Evolutionary conservation across 768 basidiomycete genomes (phyloP), one percentile per base, ranked within the genome.

Genomic region (Mrakia blollopis): DNA sequence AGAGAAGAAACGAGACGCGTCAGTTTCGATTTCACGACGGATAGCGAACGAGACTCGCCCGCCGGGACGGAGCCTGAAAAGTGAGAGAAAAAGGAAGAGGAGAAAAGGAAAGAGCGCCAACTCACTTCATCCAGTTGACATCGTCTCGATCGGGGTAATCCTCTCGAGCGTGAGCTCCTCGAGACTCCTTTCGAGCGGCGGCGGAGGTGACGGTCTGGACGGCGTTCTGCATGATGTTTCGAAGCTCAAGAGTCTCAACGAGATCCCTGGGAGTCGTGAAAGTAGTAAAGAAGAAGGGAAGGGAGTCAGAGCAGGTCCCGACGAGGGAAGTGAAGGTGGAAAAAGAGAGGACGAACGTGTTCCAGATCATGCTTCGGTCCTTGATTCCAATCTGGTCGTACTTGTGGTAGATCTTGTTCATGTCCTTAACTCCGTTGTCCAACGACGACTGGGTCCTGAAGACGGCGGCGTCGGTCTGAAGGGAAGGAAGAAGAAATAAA

Each of bases 351-450:
- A 85, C 93, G 79, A 81, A 96, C 94, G 93, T 93, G 86, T 98
- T 98, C 97, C 96, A 99, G 85, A 98, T 97, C 95, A 98, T 92
- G 85, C 92, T 93, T 82, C 97, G 88, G 85, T 98, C 97, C 87
- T 97, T 94, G 87, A 97, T 92, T 73, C 95, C 92, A 80, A 99
- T 92, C 62, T 96, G 88, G 80, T 91, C 87, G 85, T 90, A 98
- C 82, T 88, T 92, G 82, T 91, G 89, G 87, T 95, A 95, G 80
- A 98, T 93, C 60, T 87, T 86, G 75, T 87, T 87, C 81, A 99
- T 86, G 86, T 93, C 94, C 85, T 88, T 81, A 37, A 98, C 94
- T 85, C 97, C 97, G 80, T 96, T 90, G 80, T 98, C 96, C 78
- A 99, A 87, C 72, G 90, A 89, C 79, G 89, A 84, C 83, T 97